phyloP scores from a whole-genome alignment of 2,329 filamentous ascomycete species.

The Fusarium equiseti region DNA sequence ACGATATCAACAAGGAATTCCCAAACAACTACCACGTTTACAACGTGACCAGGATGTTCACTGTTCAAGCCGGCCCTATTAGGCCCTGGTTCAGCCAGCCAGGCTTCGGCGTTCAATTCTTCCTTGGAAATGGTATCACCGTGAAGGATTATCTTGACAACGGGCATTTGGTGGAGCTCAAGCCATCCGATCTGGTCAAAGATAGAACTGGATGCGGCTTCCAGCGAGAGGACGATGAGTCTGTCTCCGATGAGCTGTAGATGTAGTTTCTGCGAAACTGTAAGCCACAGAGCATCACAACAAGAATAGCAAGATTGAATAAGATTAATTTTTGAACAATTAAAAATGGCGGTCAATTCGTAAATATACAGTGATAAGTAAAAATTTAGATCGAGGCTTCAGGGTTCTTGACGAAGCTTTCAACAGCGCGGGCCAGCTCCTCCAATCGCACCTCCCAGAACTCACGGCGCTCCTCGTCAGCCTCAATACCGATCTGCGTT shows the following conservation, averaged over 20 bases:
- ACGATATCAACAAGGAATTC: conserved; percentile 7
- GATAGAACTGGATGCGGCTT: conserved; percentile 23
- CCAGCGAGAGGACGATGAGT: neutral
- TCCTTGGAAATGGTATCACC: conserved; percentile 11
- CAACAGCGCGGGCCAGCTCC: conserved; percentile 38
- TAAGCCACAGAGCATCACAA: neutral
- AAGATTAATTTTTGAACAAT: neutral
- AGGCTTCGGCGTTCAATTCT: conserved; percentile 29
- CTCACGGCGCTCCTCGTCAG: conserved; percentile 44
- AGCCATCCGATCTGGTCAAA: neutral
- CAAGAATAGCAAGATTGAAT: neutral
- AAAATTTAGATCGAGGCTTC: conserved; percentile 17
- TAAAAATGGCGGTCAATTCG: neutral
- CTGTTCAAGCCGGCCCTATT: conserved; percentile 30
- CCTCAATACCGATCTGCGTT: conserved; percentile 46
- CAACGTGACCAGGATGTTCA: conserved; percentile 15
- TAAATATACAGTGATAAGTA: neutral
- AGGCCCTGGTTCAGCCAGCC: conserved; percentile 34
- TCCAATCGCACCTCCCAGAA: conserved; percentile 46
- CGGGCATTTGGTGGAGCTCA: neutral
- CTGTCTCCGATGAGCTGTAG: neutral
- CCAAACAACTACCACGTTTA: conserved; percentile 35
- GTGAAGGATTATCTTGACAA: conserved; percentile 23
- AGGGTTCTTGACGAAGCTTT: conserved; percentile 33
- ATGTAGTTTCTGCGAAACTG: neutral